Percentiles rank a stretch among this genome's conserved stretches.
Conservation (phyloP, 345 rosid genomes). For the Hypericum androsaemum region DNA sequence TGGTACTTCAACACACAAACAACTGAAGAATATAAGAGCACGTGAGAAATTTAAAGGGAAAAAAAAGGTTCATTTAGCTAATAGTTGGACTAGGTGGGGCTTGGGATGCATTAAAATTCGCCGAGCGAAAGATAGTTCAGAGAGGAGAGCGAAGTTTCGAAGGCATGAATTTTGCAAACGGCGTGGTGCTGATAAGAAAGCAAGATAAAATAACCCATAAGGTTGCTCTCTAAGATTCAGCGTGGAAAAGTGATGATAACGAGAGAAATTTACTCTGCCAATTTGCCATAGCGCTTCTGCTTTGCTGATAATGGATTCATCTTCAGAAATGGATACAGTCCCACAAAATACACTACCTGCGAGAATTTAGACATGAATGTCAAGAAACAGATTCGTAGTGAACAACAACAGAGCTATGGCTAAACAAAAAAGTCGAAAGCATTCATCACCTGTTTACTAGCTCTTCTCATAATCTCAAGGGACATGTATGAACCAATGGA, state of each 20-base stretch:
- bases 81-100: too few relatives aligned
- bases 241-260: background rate
- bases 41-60: background rate
- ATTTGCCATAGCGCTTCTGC: background rate
- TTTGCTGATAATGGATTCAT: background rate
- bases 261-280: background rate
- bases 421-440: background rate
- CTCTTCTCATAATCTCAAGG: slow-evolving; percentile 45
- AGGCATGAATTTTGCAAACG: too few relatives aligned
- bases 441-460: slow-evolving; percentile 41
- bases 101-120: too few relatives aligned
- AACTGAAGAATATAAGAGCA: background rate
- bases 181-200: too few relatives aligned
- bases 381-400: background rate
- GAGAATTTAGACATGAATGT: background rate
- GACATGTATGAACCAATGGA: slow-evolving; percentile 75
- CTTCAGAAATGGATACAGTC: background rate
- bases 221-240: background rate
- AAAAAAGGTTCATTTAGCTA: background rate
- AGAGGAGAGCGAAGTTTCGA: too few relatives aligned
- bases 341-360: background rate
- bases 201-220: background rate
- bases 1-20: background rate
- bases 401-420: background rate
- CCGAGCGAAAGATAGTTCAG: too few relatives aligned